Evolutionary conservation across 1,284 basidiomycete species (phyloP).

Genomic region (Tilletia indica): DNA sequence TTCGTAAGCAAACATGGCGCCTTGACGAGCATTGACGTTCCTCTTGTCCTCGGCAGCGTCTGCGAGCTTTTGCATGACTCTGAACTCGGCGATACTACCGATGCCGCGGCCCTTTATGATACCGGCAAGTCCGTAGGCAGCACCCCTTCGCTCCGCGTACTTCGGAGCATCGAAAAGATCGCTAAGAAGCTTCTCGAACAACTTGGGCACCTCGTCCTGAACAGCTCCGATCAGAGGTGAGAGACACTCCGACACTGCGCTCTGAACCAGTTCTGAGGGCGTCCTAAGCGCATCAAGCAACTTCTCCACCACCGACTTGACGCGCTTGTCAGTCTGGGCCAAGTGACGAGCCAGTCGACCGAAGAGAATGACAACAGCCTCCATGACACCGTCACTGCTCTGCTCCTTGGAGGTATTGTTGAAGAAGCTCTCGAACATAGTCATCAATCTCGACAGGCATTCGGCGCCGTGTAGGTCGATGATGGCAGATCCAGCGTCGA

Average conservation of each 20-base stretch:
- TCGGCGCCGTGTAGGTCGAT: conserved; percentile 80
- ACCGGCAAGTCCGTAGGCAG: conserved; percentile 93
- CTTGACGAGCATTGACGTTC: conserved; percentile 80
- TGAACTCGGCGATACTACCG: conserved; percentile 77
- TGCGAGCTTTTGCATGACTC: conserved; percentile 72
- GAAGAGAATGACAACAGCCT: conserved; percentile 90
- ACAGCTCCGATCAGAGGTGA: conserved; percentile 79
- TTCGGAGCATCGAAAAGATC: conserved; percentile 63
- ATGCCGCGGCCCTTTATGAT: conserved; percentile 87
- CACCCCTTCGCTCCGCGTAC: conserved; percentile 87
- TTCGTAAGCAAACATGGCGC: conserved; percentile 92
- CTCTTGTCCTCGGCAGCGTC: conserved; percentile 79
- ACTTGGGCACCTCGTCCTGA: conserved; percentile 61
- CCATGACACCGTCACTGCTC: conserved; percentile 65
- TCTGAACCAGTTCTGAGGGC: conserved; percentile 92
- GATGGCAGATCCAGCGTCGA: conserved; percentile 76
- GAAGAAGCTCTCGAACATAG: conserved; percentile 80
- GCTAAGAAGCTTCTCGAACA: conserved; percentile 71
- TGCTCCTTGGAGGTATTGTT: conserved; percentile 55
- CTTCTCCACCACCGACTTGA: conserved; percentile 71
- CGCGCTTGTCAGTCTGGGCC: conserved; percentile 61
- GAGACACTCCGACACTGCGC: conserved; percentile 85
- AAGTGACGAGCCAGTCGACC: conserved; percentile 90
- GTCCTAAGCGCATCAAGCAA: conserved; percentile 88
- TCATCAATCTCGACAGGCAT: conserved; percentile 73